Conservation (phyloP, 2,329 filamentous ascomycete species). For the Colletotrichum destructivum region DNA sequence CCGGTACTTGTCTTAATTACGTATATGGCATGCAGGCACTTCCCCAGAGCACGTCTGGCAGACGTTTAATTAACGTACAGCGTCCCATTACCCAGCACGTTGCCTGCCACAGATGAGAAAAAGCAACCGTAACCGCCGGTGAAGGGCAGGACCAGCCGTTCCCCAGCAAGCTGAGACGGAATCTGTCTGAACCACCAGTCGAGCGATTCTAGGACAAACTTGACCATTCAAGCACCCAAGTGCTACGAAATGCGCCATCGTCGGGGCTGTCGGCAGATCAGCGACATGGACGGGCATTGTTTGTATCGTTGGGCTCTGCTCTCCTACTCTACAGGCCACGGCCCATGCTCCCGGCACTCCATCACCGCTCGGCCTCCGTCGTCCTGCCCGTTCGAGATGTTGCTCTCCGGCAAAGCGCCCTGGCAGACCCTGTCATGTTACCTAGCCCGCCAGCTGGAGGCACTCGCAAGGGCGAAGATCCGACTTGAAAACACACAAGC, state of each 20-base stretch:
- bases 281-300: background rate
- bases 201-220: slow-evolving; percentile 20
- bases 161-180: slow-evolving; percentile 32
- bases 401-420: slow-evolving; percentile 24
- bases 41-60: slow-evolving; percentile 27
- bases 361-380: slow-evolving; percentile 13
- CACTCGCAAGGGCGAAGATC: slow-evolving; percentile 6
- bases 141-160: slow-evolving; percentile 15
- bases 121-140: slow-evolving; percentile 23
- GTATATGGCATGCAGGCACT: slow-evolving; percentile 39
- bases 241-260: background rate
- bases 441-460: slow-evolving; percentile 6
- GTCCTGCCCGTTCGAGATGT: slow-evolving; percentile 24
- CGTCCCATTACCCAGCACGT: background rate
- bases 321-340: slow-evolving; percentile 2
- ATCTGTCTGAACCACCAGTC: slow-evolving; percentile 18
- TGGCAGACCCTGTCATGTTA: slow-evolving; percentile 20
- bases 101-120: background rate
- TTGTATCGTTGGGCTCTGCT: background rate
- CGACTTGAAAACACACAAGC: slow-evolving; percentile 15
- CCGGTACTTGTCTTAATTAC: slow-evolving; percentile 39
- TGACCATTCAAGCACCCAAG: slow-evolving; percentile 1
- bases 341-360: slow-evolving; percentile 19
- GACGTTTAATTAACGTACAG: slow-evolving; percentile 13
- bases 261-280: slow-evolving; percentile 19